Evolutionary conservation across 2,329 filamentous ascomycete genomes (phyloP), one percentile per base, ranked within the genome.

Genomic region (Xylaria sp.): DNA sequence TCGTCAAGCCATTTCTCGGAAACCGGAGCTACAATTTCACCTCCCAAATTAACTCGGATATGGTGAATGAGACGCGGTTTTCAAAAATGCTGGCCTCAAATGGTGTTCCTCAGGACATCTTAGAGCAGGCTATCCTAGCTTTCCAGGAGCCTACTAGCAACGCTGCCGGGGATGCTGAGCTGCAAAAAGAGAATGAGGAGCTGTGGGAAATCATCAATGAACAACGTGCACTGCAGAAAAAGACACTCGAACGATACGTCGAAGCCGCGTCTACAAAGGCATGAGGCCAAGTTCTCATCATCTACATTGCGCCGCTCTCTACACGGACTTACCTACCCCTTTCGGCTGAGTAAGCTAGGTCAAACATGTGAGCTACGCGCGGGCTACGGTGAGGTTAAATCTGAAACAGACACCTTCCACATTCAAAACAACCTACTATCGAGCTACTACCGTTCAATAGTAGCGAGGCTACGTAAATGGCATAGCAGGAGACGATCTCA

Each of bases 1-100:
- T 98, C 27, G 85, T 95, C 68, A 98, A 97, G 82, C 95, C 95
- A n/a, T 90, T 89, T 69, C 86, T 91, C 68, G 89, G 86, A 58
- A 85, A 87, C 69, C 84, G 87, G 47, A 86, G 85, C 70, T 93
- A 94, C 76, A 86, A 85, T 3, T 84, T 93, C 69, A 90, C 85
- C 17, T 82, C 89, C 12, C 90, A 93, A 77, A 82, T 94, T n/a
- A 82, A 83, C 14, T 76, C 80, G 0, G 79, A 83, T 48, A 67
- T 83, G 21, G 74, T 79, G 7, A 74, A 75, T 2, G 75, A 81
- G n/a, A 82, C 81, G 14, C 78, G 81, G 67, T 84, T 89, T 61
- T 77, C 78, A 59, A 79, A 79, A 50, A 81, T 86, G 76, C 77
- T 88, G 24, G 76, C 79, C 45, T 76, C 81, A 9, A 80, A 82